Conservation (phyloP, 2,329 filamentous ascomycete species). For the Talaromyces sp. region DNA sequence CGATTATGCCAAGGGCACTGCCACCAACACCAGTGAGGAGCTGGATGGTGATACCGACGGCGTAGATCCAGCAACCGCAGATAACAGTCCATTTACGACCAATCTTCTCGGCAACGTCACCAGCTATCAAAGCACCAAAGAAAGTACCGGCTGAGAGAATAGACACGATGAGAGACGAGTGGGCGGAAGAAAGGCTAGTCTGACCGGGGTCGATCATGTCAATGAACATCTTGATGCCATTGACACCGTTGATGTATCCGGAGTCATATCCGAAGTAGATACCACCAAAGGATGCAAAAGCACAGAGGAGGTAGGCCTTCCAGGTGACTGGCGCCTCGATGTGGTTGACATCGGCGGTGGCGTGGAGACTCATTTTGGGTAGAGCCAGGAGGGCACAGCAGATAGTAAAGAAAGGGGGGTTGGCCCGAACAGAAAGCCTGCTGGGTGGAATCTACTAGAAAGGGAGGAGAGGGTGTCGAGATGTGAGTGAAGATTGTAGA, state of each 20-base stretch:
- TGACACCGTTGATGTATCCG: constrained; percentile 53
- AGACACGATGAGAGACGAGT: constrained; percentile 65
- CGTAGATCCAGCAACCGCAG: constrained; percentile 67
- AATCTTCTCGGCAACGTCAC: constrained; percentile 71
- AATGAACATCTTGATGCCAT: constrained; percentile 52
- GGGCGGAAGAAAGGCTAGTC: constrained; percentile 46
- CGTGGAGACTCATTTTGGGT: constrained; percentile 22
- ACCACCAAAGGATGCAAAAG: constrained; percentile 59
- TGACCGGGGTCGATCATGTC: constrained; percentile 32
- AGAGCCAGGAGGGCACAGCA: background rate
- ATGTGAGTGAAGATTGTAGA: background rate
- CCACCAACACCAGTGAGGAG: constrained; percentile 54
- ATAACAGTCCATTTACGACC: constrained; percentile 65
- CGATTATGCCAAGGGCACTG: constrained; percentile 57
- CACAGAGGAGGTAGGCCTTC: constrained; percentile 60
- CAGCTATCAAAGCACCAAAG: constrained; percentile 72
- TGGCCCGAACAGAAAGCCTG: background rate
- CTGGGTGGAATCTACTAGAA: background rate
- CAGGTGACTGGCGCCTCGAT: constrained; percentile 58
- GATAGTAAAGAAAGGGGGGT: background rate
- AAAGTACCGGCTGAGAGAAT: constrained; percentile 77
- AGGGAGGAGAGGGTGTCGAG: background rate
- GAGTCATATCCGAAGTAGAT: constrained; percentile 61
- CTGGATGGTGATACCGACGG: constrained; percentile 65
- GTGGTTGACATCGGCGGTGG: constrained; percentile 50